phyloP scores from a whole-genome alignment of 768 basidiomycete genomes.

The Tulasnella sp. region DNA sequence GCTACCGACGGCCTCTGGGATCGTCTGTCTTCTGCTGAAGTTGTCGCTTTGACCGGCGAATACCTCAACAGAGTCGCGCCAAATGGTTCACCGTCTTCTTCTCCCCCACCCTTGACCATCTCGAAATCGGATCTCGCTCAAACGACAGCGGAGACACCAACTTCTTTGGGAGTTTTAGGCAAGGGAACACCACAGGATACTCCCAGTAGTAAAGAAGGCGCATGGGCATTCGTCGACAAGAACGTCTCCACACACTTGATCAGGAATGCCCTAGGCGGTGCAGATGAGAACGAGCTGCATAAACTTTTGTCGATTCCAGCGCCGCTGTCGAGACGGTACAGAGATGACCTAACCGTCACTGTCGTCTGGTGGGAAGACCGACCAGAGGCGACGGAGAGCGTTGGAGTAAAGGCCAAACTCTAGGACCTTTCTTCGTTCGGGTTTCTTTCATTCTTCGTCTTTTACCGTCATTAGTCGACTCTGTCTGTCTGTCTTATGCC shows the following conservation, averaged over 20 bases:
- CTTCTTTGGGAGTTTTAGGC: constrained; percentile 47
- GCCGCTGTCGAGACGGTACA: constrained; percentile 67
- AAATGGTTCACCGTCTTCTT: constrained; percentile 41
- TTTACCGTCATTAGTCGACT: not conserved
- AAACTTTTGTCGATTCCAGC: constrained; percentile 76
- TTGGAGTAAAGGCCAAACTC: not conserved
- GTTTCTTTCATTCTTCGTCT: not conserved
- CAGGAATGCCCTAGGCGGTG: constrained; percentile 86
- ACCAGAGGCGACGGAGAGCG: not conserved
- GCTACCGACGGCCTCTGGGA: constrained; percentile 84
- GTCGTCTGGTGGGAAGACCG: constrained; percentile 77
- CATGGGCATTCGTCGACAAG: constrained; percentile 75
- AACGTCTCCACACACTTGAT: constrained; percentile 80
- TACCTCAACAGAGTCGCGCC: constrained; percentile 71
- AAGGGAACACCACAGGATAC: constrained; percentile 37
- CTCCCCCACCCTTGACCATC: not conserved
- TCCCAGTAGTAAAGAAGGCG: constrained; percentile 37
- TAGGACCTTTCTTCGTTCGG: not conserved
- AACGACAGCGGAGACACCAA: constrained; percentile 51
- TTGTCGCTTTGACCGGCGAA: constrained; percentile 80
- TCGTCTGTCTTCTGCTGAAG: constrained; percentile 66
- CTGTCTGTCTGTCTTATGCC: not conserved
- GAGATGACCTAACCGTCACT: constrained; percentile 83
- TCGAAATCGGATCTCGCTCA: constrained; percentile 52
- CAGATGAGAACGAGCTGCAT: constrained; percentile 50